Evolutionary conservation across 1,284 basidiomycete species (phyloP).

Genomic region (Melampsora americana): DNA sequence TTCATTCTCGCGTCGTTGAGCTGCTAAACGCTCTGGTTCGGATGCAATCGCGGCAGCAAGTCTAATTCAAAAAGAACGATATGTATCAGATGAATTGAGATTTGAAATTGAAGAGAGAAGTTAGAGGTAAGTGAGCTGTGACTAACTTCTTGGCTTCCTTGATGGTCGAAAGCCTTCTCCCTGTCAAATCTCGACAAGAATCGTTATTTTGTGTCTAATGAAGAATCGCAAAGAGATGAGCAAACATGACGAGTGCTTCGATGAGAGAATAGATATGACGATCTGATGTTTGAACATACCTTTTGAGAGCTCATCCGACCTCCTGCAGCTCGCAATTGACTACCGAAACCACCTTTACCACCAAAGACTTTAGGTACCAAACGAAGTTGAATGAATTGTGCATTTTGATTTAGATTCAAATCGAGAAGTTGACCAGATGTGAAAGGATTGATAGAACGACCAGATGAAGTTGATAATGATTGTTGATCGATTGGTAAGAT

Average conservation of each 20-base stretch:
- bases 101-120: not conserved
- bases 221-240: constrained; percentile 10
- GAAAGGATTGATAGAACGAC: constrained; percentile 17
- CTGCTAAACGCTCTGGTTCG: constrained; percentile 48
- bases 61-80: constrained; percentile 57
- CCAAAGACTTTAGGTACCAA: constrained; percentile 63
- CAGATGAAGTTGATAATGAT: constrained; percentile 29
- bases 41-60: constrained; percentile 58
- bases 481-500: constrained; percentile 10
- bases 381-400: constrained; percentile 48
- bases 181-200: constrained; percentile 87
- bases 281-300: constrained; percentile 56
- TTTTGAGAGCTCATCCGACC: constrained; percentile 96
- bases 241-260: not conserved
- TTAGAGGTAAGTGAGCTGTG: constrained; percentile 46
- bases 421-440: constrained; percentile 11
- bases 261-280: not conserved
- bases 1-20: constrained; percentile 45
- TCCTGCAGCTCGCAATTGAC: constrained; percentile 90
- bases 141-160: constrained; percentile 88
- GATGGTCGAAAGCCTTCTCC: constrained; percentile 82
- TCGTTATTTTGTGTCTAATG: constrained; percentile 72
- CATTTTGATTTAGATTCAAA: constrained; percentile 11
- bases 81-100: not conserved
- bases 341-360: constrained; percentile 97